Conservation (phyloP, 768 basidiomycete genomes). For the Lanmaoa pseudosensibilis region DNA sequence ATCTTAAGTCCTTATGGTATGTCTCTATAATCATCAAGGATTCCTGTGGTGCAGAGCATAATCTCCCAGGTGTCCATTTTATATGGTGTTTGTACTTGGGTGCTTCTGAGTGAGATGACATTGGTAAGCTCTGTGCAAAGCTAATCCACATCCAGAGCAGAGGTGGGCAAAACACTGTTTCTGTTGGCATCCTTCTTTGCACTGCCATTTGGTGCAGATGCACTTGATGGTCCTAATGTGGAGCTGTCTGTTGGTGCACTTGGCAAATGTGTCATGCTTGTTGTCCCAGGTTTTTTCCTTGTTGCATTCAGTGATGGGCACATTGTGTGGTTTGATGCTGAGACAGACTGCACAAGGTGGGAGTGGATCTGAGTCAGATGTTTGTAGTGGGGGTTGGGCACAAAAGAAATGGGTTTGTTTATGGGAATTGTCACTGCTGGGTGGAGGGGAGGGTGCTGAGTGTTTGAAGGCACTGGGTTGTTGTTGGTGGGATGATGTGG, state of each 20-base stretch:
- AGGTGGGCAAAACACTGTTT: neutral
- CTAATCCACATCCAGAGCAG: neutral
- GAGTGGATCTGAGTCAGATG: neutral
- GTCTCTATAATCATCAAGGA: fast-evolving
- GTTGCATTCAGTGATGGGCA: neutral
- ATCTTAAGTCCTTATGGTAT: neutral
- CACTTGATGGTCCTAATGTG: neutral
- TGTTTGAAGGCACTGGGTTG: too few relatives aligned
- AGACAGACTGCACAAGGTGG: neutral
- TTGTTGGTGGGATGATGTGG: too few relatives aligned
- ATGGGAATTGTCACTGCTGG: too few relatives aligned
- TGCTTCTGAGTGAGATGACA: neutral
- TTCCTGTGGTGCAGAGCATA: fast-evolving
- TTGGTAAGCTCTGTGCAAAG: neutral
- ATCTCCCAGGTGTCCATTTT: neutral
- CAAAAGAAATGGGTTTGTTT: too few relatives aligned
- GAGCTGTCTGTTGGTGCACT: neutral
- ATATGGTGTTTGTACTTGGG: neutral
- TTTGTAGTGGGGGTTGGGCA: too few relatives aligned
- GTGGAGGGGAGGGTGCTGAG: too few relatives aligned
- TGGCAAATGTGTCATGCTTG: neutral
- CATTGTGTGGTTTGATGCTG: neutral
- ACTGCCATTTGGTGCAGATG: neutral
- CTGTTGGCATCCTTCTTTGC: neutral
- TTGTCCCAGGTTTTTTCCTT: neutral